A percentile compares a stretch with the other conserved stretches of the same genome.
phyloP scores from a whole-genome alignment of 1,284 basidiomycete genomes.

The Phenoliferia sp. region DNA sequence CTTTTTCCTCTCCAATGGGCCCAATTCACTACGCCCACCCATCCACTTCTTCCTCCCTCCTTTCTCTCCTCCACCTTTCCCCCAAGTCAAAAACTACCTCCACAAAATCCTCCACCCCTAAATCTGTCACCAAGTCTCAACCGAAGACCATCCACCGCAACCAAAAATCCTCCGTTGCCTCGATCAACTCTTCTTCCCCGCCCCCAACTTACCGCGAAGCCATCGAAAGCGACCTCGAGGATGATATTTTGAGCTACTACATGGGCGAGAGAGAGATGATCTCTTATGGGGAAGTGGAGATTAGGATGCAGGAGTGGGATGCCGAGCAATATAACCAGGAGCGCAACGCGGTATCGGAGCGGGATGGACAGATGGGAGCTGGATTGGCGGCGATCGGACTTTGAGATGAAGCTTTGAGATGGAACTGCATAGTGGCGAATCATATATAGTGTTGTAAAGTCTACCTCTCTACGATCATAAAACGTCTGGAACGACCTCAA shows the following conservation, averaged over 20 bases:
- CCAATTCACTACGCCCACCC: not conserved
- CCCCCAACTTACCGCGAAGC: not conserved
- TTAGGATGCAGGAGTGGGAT: too few relatives aligned
- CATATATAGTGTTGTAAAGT: too few relatives aligned
- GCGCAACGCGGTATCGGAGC: too few relatives aligned
- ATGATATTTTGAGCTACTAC: not conserved
- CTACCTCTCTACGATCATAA: too few relatives aligned
- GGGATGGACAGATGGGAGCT: too few relatives aligned
- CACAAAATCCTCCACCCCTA: not conserved
- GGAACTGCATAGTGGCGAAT: too few relatives aligned
- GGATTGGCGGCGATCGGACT: too few relatives aligned
- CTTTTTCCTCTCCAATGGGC: not conserved
- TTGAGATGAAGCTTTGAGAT: too few relatives aligned
- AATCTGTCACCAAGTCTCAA: not conserved
- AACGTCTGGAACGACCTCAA: too few relatives aligned
- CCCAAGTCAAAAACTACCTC: not conserved
- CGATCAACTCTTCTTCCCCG: not conserved
- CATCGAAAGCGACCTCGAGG: not conserved
- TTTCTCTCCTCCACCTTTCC: not conserved
- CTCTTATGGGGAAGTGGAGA: too few relatives aligned
- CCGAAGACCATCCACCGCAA: not conserved
- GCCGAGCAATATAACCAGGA: too few relatives aligned
- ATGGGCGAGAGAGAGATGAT: not conserved
- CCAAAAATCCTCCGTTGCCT: not conserved
- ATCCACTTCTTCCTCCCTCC: not conserved